Percentiles rank a stretch among this genome's conserved stretches.
Conservation (phyloP, 108 stramenopile genomes). For the Conticribra weissflogii region DNA sequence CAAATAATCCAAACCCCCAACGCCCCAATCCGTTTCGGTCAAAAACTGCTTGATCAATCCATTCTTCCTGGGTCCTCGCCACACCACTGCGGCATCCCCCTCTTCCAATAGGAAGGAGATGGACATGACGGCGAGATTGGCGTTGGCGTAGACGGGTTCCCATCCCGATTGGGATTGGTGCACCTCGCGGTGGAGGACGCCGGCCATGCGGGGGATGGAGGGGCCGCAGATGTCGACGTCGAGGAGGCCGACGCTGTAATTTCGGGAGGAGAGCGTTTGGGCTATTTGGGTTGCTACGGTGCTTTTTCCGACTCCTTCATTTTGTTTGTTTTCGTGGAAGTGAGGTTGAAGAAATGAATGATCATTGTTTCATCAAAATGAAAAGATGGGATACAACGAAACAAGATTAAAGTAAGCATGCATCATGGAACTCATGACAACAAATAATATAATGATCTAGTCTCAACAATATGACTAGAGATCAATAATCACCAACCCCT, state of each 20-base stretch:
- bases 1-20: constrained; percentile 94
- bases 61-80: constrained; percentile 99
- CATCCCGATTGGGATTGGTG: constrained; percentile 94
- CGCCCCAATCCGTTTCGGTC: constrained; percentile 90
- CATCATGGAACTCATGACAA: too few relatives aligned
- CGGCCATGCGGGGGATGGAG: constrained; percentile 93
- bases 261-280: constrained; percentile 85
- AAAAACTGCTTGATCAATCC: constrained; percentile 99
- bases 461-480: too few relatives aligned
- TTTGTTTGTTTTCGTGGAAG: too few relatives aligned
- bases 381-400: too few relatives aligned
- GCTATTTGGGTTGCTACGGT: constrained; percentile 96
- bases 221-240: constrained; percentile 99
- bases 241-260: constrained; percentile 94
- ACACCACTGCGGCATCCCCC: constrained; percentile 95
- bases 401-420: too few relatives aligned
- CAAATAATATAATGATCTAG: too few relatives aligned
- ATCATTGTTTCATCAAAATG: too few relatives aligned
- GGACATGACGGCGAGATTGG: constrained; percentile 95
- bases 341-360: too few relatives aligned
- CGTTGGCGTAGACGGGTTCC: constrained; percentile 95
- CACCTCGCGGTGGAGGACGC: constrained; percentile 60
- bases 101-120: constrained; percentile 96
- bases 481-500: too few relatives aligned
- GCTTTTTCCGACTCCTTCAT: constrained; percentile 97